phyloP scores from a whole-genome alignment of 371 early-diverging fungal species.

The Mucor circinelloides region DNA sequence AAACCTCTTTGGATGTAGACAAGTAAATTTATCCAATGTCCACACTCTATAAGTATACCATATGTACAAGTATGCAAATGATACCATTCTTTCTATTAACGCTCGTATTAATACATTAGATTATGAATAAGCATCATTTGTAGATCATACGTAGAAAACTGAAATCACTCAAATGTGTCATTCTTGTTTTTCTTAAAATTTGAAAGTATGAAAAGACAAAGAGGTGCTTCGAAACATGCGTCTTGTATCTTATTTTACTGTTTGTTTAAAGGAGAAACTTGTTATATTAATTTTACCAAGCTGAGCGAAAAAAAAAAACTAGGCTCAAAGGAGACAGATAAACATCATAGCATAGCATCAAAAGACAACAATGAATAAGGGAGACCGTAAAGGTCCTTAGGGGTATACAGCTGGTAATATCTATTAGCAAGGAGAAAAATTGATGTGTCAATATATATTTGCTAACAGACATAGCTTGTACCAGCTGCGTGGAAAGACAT shows the following conservation, averaged over 20 bases:
- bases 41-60: conserved; percentile 47
- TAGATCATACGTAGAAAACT: conserved; percentile 39
- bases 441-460: neutral
- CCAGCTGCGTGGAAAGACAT: neutral
- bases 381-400: neutral
- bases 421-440: neutral
- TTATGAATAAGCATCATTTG: neutral
- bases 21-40: conserved; percentile 40
- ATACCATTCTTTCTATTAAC: conserved; percentile 44
- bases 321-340: neutral
- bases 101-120: neutral
- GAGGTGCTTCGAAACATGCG: neutral
- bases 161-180: conserved; percentile 54
- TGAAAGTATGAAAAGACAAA: neutral
- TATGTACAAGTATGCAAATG: conserved; percentile 38
- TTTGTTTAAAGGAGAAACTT: conserved; percentile 3
- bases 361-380: neutral
- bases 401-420: neutral
- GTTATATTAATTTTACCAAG: neutral
- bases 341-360: neutral
- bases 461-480: neutral
- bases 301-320: neutral
- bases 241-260: neutral
- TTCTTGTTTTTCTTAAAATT: neutral
- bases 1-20: conserved; percentile 37